These are phyloP conservation scores for Fusarium chuoi DNA, from an alignment of 2,329 filamentous ascomycete species.

Conservation along the genomic window DNA sequence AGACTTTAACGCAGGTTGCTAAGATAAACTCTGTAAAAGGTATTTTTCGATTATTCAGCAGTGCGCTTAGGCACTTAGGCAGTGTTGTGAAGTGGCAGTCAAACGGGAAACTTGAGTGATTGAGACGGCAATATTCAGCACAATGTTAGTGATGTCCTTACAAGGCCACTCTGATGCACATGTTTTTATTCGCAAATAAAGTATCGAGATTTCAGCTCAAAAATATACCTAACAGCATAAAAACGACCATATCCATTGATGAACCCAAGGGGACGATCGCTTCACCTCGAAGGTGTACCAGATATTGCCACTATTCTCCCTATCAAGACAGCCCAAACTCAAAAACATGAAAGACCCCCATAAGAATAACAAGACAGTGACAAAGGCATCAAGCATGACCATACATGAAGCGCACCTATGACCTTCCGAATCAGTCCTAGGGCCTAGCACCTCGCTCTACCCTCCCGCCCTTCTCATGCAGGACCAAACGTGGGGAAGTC, in stretches of 20 bases:
- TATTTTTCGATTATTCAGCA: neutral
- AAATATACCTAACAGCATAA: neutral
- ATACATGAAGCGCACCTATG: neutral
- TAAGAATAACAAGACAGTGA: too few relatives aligned
- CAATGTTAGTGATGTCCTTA: neutral
- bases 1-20: too few relatives aligned
- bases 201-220: neutral
- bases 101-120: neutral
- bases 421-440: neutral
- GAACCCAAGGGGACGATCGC: neutral
- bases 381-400: neutral
- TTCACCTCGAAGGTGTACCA: neutral
- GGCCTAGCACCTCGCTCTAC: neutral
- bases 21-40: too few relatives aligned
- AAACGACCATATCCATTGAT: neutral
- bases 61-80: neutral
- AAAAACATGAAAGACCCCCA: neutral
- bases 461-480: neutral
- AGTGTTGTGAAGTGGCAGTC: neutral
- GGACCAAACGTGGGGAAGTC: neutral
- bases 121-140: neutral
- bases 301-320: neutral
- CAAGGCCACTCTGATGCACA: neutral
- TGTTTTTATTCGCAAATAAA: neutral
- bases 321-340: neutral